phyloP scores from a whole-genome alignment of 2,329 filamentous ascomycete genomes.

The Aspergillus oerlinghausenensis region DNA sequence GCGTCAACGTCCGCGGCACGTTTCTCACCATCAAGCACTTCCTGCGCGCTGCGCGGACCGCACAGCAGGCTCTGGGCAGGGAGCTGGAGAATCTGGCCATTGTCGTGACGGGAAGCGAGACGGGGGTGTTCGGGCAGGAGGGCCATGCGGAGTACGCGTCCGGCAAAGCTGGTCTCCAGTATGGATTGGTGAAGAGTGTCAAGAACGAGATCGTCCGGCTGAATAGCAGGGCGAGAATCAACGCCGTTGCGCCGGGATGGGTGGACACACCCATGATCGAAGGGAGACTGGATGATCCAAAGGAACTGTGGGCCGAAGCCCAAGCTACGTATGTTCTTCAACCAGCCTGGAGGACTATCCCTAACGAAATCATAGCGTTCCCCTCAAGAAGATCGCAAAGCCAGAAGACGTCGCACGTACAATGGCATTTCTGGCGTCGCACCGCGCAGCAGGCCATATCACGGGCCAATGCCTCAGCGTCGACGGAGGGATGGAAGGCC shows the following conservation, averaged over 20 bases:
- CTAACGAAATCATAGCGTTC: slow-evolving; percentile 25
- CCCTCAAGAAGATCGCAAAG: slow-evolving; percentile 45
- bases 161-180: slow-evolving; percentile 50
- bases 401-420: slow-evolving; percentile 47
- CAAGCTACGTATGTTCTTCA: slow-evolving; percentile 38
- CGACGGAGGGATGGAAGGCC: slow-evolving; percentile 50
- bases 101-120: slow-evolving; percentile 51
- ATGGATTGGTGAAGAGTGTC: slow-evolving; percentile 49
- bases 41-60: slow-evolving; percentile 38
- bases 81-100: slow-evolving; percentile 50
- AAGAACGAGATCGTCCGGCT: slow-evolving; percentile 53
- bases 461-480: slow-evolving; percentile 51
- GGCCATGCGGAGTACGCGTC: slow-evolving; percentile 49
- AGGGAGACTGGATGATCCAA: slow-evolving; percentile 47
- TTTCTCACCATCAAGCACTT: slow-evolving; percentile 56
- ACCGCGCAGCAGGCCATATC: slow-evolving; percentile 51
- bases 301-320: slow-evolving; percentile 47
- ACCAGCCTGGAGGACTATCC: not conserved
- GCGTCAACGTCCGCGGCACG: slow-evolving; percentile 48
- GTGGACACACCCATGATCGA: slow-evolving; percentile 47
- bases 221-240: slow-evolving; percentile 49
- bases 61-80: slow-evolving; percentile 34
- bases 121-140: slow-evolving; percentile 48
- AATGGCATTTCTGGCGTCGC: slow-evolving; percentile 48
- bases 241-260: slow-evolving; percentile 49